Percentiles rank a stretch among this genome's conserved stretches.
Evolutionary conservation across 1,139 yeast species (phyloP).

Genomic region (Hanseniaspora uvarum): DNA sequence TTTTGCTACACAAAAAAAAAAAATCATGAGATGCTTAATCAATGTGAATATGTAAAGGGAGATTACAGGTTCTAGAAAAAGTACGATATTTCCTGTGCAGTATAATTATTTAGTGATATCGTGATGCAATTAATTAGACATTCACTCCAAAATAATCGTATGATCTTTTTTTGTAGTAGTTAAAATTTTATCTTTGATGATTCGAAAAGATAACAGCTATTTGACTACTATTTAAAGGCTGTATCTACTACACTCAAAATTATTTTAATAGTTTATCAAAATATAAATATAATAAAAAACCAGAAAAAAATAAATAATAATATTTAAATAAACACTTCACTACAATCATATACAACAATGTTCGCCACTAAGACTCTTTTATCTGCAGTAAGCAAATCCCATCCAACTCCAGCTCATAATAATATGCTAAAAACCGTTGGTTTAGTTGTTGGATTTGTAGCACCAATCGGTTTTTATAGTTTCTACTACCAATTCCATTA

Average conservation of each 20-base stretch:
- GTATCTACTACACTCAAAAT: not conserved
- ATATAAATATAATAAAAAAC: not conserved
- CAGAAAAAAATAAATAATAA: not conserved
- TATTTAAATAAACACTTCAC: not conserved
- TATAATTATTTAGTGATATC: not conserved
- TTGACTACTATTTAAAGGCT: not conserved
- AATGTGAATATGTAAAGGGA: not conserved
- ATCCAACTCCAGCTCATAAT: not conserved
- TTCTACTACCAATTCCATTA: slow-evolving; percentile 14
- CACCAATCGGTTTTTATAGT: slow-evolving; percentile 10
- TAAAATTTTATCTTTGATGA: not conserved
- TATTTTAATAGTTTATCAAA: too few relatives aligned
- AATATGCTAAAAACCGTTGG: slow-evolving; percentile 12
- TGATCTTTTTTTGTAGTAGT: not conserved
- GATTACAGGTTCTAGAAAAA: not conserved
- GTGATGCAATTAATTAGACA: not conserved
- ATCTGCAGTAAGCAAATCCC: slow-evolving; percentile 4
- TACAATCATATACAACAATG: slow-evolving; percentile 4
- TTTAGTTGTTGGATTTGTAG: slow-evolving; percentile 9
- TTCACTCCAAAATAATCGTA: not conserved
- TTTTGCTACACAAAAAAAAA: not conserved
- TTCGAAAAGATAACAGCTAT: not conserved
- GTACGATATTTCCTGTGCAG: not conserved
- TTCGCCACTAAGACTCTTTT: slow-evolving; percentile 9
- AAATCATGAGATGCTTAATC: slow-evolving; percentile 6